These are phyloP conservation scores for Zopfia rhizophila DNA, from an alignment of 2,329 filamentous ascomycete genomes.

Conservation along the genomic window DNA sequence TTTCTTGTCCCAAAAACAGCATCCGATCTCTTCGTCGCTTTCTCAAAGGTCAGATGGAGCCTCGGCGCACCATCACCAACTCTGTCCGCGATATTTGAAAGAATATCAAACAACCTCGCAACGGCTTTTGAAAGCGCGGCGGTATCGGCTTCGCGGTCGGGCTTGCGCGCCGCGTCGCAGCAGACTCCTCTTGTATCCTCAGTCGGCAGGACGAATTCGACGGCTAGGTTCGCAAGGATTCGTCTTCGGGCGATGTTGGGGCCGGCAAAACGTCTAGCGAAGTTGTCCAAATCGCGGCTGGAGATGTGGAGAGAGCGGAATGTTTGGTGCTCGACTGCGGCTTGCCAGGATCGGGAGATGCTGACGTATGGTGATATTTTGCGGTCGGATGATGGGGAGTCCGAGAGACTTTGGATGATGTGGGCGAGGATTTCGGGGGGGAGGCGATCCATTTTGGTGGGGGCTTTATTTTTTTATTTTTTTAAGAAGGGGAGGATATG, in stretches of 20 bases:
- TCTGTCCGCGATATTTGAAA: conserved; percentile 7
- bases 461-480: too few relatives aligned
- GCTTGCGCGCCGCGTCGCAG: conserved; percentile 1
- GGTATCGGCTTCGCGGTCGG: conserved; percentile 16
- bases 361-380: conserved; percentile 7
- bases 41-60: too few relatives aligned
- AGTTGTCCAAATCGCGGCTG: conserved; percentile 14
- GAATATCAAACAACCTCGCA: conserved; percentile 8
- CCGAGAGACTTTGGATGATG: conserved; percentile 6
- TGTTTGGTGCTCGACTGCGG: conserved; percentile 12
- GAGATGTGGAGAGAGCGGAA: conserved; percentile 7
- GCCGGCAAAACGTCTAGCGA: conserved; percentile 11
- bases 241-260: conserved; percentile 9
- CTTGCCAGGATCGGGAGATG: conserved; percentile 16
- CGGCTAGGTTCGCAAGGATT: not conserved
- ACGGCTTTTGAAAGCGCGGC: conserved; percentile 7
- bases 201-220: conserved; percentile 8
- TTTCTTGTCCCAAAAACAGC: too few relatives aligned
- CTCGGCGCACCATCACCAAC: too few relatives aligned
- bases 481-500: too few relatives aligned
- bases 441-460: conserved; percentile 26
- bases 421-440: conserved; percentile 14
- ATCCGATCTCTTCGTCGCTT: too few relatives aligned
- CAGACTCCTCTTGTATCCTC: conserved; percentile 5
- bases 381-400: not conserved